These are phyloP conservation scores for Setomelanomma holmii DNA, from an alignment of 2,329 filamentous ascomycete genomes.

Conservation along the genomic window DNA sequence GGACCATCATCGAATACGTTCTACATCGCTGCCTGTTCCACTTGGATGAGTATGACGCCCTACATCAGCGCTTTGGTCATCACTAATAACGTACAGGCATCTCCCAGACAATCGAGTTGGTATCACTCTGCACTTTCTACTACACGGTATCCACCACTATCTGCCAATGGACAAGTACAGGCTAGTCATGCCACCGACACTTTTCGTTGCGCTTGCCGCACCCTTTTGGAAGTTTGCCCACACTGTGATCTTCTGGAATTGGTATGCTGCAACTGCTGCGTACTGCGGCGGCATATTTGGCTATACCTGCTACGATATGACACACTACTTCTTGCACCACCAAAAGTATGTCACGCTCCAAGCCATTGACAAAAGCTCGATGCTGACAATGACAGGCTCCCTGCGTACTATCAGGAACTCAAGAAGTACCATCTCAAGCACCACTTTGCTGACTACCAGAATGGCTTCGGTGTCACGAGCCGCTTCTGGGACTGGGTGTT, in stretches of 20 bases:
- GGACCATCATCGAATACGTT: slow-evolving; percentile 89
- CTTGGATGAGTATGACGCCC: slow-evolving; percentile 77
- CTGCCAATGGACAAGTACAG: slow-evolving; percentile 98
- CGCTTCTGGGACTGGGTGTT: slow-evolving; percentile 95
- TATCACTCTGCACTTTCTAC: slow-evolving; percentile 86
- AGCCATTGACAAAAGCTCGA: background rate
- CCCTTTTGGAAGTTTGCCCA: slow-evolving; percentile 96
- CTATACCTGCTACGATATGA: slow-evolving; percentile 95
- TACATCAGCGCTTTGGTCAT: slow-evolving; percentile 24
- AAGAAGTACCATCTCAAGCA: slow-evolving; percentile 99
- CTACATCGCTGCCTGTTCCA: slow-evolving; percentile 94
- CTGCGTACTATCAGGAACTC: slow-evolving; percentile 84
- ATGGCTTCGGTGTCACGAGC: slow-evolving; percentile 95
- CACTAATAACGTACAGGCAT: slow-evolving; percentile 61
- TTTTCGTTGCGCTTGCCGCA: slow-evolving; percentile 82
- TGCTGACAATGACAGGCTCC: slow-evolving; percentile 62
- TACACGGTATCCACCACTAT: slow-evolving; percentile 98
- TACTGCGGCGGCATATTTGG: slow-evolving; percentile 93
- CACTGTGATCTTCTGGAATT: slow-evolving; percentile 79
- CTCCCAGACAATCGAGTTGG: slow-evolving; percentile 91
- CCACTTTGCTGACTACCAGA: slow-evolving; percentile 97
- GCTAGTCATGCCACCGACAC: slow-evolving; percentile 92
- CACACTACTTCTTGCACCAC: slow-evolving; percentile 98
- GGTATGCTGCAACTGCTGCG: slow-evolving; percentile 78
- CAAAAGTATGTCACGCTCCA: slow-evolving; percentile 66